Evolutionary conservation across 805 yeast genomes (phyloP).

Genomic region (Saccharomycopsis javanensis): DNA sequence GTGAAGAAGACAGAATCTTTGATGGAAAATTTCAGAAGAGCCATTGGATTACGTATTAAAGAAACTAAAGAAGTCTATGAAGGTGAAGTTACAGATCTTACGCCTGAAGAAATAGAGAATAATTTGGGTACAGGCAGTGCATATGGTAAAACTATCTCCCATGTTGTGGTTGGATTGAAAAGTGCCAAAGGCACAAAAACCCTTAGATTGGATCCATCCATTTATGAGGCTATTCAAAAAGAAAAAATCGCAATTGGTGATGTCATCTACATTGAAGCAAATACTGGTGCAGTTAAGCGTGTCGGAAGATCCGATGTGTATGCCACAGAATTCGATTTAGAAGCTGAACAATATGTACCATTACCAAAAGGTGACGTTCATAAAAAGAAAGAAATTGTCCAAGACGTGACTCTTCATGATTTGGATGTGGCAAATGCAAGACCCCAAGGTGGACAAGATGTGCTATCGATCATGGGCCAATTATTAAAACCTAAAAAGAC

Average conservation of each 20-base stretch:
- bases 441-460: constrained; percentile 96
- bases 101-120: constrained; percentile 93
- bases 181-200: constrained; percentile 88
- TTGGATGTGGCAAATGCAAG: constrained; percentile 93
- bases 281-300: constrained; percentile 94
- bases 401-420: constrained; percentile 94
- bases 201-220: constrained; percentile 81
- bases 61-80: constrained; percentile 97
- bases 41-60: constrained; percentile 91
- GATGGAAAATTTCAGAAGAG: constrained; percentile 94
- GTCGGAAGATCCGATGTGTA: constrained; percentile 98
- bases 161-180: constrained; percentile 88
- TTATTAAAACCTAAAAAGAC: constrained; percentile 92
- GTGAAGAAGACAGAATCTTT: constrained; percentile 93
- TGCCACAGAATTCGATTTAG: constrained; percentile 96
- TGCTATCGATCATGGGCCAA: constrained; percentile 94
- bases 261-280: constrained; percentile 93
- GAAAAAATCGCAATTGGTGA: constrained; percentile 94
- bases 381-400: constrained; percentile 95
- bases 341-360: constrained; percentile 98
- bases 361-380: constrained; percentile 98
- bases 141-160: constrained; percentile 92
- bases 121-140: constrained; percentile 70
- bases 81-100: constrained; percentile 93
- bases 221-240: constrained; percentile 88